These are phyloP conservation scores for Saksenaea oblongispora DNA, from an alignment of 371 early-diverging fungal species.

Conservation along the genomic window DNA sequence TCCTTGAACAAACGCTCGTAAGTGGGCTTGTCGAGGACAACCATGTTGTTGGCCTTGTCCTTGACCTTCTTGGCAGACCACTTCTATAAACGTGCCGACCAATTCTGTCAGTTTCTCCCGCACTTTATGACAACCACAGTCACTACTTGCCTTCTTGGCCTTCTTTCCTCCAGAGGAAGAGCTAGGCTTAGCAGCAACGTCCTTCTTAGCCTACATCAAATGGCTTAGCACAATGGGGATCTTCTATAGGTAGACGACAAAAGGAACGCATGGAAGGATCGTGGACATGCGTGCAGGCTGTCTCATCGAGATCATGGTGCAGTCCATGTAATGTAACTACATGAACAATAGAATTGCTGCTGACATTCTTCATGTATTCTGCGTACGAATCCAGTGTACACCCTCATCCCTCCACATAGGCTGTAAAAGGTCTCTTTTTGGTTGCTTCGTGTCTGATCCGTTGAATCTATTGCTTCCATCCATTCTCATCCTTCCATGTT, in stretches of 20 bases:
- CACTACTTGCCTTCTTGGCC: constrained; percentile 65
- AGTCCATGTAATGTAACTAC: too few relatives aligned
- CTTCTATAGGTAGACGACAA: background rate
- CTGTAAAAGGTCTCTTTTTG: background rate
- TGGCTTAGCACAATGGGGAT: background rate
- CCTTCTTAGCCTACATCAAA: constrained; percentile 57
- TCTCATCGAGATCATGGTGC: too few relatives aligned
- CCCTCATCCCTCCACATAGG: background rate
- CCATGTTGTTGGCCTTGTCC: constrained; percentile 97
- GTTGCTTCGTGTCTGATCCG: background rate
- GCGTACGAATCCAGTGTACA: background rate
- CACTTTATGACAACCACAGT: background rate
- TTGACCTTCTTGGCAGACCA: constrained; percentile 96
- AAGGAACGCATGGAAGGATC: background rate
- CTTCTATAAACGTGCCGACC: constrained; percentile 54
- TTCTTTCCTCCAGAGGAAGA: constrained; percentile 84
- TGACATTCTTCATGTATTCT: too few relatives aligned
- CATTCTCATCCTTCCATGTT: background rate
- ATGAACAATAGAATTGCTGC: too few relatives aligned
- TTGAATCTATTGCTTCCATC: background rate
- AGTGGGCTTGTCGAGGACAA: constrained; percentile 88
- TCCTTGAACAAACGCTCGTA: constrained; percentile 96
- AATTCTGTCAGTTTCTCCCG: background rate
- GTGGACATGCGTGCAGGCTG: too few relatives aligned
- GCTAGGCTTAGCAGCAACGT: constrained; percentile 70